Evolutionary conservation across 2,329 filamentous ascomycete species (phyloP).

Genomic region (Periconia sp.): DNA sequence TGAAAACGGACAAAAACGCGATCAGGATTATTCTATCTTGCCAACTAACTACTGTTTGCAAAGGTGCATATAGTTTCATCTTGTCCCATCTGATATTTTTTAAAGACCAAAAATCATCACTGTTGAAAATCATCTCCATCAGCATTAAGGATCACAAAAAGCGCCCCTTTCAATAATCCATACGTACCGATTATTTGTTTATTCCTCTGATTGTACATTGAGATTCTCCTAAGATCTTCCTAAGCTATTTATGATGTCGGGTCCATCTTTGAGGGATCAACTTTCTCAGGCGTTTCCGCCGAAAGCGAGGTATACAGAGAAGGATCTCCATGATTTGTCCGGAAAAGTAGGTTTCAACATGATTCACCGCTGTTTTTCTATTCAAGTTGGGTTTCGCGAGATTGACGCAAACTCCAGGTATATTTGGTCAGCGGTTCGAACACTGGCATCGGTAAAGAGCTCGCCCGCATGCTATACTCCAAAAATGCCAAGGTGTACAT

Average conservation of each 20-base stretch:
- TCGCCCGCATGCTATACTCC: slow-evolving; percentile 57
- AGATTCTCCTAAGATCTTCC: background rate
- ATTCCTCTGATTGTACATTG: background rate
- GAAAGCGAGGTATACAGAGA: background rate
- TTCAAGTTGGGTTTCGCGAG: no score
- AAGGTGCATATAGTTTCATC: no score
- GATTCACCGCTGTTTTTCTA: background rate
- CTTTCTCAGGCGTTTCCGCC: background rate
- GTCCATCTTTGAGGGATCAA: background rate
- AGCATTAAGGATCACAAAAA: no score
- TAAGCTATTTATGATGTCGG: background rate
- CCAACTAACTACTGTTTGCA: no score
- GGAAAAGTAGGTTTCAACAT: background rate
- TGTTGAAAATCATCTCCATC: no score
- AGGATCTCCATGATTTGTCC: background rate
- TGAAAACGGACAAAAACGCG: no score
- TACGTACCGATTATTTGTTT: background rate
- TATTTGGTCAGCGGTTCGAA: slow-evolving; percentile 57
- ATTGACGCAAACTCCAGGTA: slow-evolving; percentile 35
- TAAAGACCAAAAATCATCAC: no score
- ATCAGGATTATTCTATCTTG: no score
- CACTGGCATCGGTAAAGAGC: slow-evolving; percentile 54
- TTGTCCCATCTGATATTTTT: no score
- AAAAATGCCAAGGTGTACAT: slow-evolving; percentile 57
- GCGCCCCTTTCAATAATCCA: no score